These are phyloP conservation scores for Viridothelium virens DNA, from an alignment of 495 filamentous ascomycete genomes.

Conservation along the genomic window DNA sequence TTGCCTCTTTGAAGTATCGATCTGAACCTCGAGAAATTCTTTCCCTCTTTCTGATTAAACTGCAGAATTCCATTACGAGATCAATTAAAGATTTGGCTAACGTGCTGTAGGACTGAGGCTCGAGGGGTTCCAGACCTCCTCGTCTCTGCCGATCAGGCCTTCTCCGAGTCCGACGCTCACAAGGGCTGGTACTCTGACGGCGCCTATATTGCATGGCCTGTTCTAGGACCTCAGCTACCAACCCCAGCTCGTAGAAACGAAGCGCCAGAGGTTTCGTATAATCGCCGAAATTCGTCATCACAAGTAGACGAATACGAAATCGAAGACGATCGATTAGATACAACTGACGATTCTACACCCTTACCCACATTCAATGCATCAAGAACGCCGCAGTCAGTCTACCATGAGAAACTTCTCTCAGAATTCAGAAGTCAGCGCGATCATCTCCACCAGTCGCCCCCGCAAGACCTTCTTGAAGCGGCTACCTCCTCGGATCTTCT, in stretches of 20 bases:
- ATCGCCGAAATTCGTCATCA: conserved; percentile 14
- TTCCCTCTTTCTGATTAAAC: no score
- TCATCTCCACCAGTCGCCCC: conserved; percentile 49
- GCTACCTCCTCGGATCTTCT: conserved; percentile 48
- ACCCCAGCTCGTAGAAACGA: conserved; percentile 6
- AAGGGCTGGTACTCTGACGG: conserved; percentile 62
- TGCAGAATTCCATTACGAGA: no score
- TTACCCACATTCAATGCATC: not conserved
- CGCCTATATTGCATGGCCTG: conserved; percentile 54
- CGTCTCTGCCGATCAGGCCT: not conserved
- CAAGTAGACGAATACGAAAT: not conserved
- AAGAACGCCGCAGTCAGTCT: conserved; percentile 44
- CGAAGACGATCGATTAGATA: no score
- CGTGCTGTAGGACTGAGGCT: not conserved
- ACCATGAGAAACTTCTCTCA: conserved; percentile 53
- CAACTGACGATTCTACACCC: conserved; percentile 24
- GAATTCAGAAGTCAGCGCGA: conserved; percentile 54
- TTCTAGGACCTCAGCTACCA: conserved; percentile 21
- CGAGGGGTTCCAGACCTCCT: not conserved
- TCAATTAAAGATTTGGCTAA: no score
- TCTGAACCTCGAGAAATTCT: no score
- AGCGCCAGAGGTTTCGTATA: conserved; percentile 19
- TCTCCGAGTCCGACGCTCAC: conserved; percentile 34
- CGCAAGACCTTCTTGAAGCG: conserved; percentile 41
- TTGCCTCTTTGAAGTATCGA: no score